phyloP scores from a whole-genome alignment of 2,329 filamentous ascomycete species.

The Paramyrothecium sp. region DNA sequence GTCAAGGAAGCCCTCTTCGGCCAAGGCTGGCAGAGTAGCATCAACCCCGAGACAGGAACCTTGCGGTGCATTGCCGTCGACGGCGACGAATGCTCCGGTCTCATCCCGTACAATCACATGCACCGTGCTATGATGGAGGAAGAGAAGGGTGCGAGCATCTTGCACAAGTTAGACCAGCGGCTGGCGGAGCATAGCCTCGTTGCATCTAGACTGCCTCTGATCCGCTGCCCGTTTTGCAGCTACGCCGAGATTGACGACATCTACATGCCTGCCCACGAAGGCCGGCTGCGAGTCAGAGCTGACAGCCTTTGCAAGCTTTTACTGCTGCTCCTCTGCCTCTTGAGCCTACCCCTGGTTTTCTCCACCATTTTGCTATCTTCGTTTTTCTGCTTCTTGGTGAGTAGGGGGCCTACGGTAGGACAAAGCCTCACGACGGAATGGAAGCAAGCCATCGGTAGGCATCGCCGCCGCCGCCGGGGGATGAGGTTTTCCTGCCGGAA shows the following conservation, averaged over 20 bases:
- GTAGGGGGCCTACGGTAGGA: slow-evolving; percentile 40
- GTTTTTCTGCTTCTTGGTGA: slow-evolving; percentile 41
- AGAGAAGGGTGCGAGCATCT: slow-evolving; percentile 67
- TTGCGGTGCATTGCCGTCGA: slow-evolving; percentile 81
- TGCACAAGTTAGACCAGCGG: slow-evolving; percentile 75
- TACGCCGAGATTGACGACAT: slow-evolving; percentile 87
- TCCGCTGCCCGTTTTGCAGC: slow-evolving; percentile 85
- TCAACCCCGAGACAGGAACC: slow-evolving; percentile 70
- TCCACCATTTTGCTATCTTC: slow-evolving; percentile 48
- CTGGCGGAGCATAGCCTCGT: slow-evolving; percentile 74
- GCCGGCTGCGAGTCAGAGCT: slow-evolving; percentile 55
- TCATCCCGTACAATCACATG: slow-evolving; percentile 68
- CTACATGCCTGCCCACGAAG: slow-evolving; percentile 57
- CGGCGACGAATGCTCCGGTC: slow-evolving; percentile 69
- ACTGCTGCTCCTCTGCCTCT: slow-evolving; percentile 51
- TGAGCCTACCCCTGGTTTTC: slow-evolving; percentile 56
- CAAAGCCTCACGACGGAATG: slow-evolving; percentile 46
- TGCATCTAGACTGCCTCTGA: slow-evolving; percentile 70
- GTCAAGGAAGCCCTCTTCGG: slow-evolving; percentile 88
- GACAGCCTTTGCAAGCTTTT: slow-evolving; percentile 46
- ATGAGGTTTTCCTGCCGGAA: slow-evolving; percentile 77
- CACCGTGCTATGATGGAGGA: slow-evolving; percentile 69
- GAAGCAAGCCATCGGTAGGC: slow-evolving; percentile 59
- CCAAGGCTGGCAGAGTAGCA: slow-evolving; percentile 83
- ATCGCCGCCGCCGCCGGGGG: slow-evolving; percentile 69